Evolutionary conservation across 2,329 filamentous ascomycete species (phyloP).

Genomic region (Fusarium scirpi): DNA sequence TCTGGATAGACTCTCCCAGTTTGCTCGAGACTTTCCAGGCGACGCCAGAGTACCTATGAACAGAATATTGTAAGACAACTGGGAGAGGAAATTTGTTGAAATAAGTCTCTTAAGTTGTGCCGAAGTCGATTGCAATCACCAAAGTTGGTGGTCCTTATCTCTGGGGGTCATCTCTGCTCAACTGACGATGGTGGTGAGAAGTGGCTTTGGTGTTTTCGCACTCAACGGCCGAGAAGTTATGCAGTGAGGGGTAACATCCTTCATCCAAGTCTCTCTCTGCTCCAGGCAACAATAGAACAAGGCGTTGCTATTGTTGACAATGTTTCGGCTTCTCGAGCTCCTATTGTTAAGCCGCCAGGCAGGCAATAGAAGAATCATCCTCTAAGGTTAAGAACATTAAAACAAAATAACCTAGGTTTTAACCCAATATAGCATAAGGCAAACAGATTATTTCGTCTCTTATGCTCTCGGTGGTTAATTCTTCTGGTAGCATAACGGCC

Average conservation of each 20-base stretch:
- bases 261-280: not conserved
- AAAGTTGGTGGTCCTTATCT: not conserved
- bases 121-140: slow-evolving; percentile 33
- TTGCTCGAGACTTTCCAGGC: slow-evolving; percentile 52
- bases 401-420: not conserved
- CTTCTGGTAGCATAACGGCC: not conserved
- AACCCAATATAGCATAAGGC: accelerated
- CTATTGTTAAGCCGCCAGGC: not conserved
- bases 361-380: not conserved
- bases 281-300: not conserved
- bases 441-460: not conserved
- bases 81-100: accelerated
- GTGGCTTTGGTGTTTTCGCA: not conserved
- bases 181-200: not conserved
- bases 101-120: slow-evolving; percentile 17
- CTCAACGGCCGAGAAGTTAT: not conserved
- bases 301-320: not conserved
- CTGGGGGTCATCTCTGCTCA: not conserved
- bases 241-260: not conserved
- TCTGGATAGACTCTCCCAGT: slow-evolving; percentile 42
- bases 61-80: not conserved
- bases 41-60: slow-evolving; percentile 55
- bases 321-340: not conserved
- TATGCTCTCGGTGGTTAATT: not conserved
- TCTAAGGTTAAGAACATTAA: not conserved